Evolutionary conservation across 208 protist species (phyloP).

Genomic region (Leishmania martiniquensis): DNA sequence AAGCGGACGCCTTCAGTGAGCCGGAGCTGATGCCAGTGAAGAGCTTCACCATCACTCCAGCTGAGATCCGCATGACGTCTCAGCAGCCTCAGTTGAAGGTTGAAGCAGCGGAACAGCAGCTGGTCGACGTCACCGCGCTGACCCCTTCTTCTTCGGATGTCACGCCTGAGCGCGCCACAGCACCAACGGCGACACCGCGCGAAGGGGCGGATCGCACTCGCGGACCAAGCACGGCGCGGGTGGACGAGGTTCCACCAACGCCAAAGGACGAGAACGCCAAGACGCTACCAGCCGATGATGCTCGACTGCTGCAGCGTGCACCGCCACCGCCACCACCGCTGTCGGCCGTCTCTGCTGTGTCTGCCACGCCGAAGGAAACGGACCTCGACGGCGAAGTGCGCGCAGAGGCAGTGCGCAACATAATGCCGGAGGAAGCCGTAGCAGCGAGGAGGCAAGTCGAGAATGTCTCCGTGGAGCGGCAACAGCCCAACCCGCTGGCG

Average conservation of each 20-base stretch:
- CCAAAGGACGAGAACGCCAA: constrained; percentile 14
- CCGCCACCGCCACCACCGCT: constrained; percentile 31
- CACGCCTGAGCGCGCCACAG: constrained; percentile 23
- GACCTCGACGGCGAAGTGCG: not conserved
- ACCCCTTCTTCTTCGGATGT: constrained; percentile 5
- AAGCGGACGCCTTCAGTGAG: constrained; percentile 8
- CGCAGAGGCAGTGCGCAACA: not conserved
- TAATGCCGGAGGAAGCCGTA: not conserved
- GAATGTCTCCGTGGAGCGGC: constrained; percentile 6
- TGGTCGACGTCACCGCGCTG: not conserved
- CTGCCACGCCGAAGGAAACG: not conserved
- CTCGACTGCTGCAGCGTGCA: constrained; percentile 32
- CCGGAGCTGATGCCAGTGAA: not conserved
- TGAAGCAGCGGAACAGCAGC: not conserved
- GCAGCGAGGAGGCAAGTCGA: not conserved
- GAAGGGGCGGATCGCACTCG: constrained; percentile 17
- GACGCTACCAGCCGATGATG: constrained; percentile 28
- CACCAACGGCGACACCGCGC: constrained; percentile 8
- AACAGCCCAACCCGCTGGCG: constrained; percentile 6
- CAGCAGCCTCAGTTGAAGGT: not conserved
- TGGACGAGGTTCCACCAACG: constrained; percentile 41
- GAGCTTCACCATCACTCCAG: not conserved
- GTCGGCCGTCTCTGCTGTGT: not conserved
- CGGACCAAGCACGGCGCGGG: constrained; percentile 23
- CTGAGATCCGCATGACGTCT: not conserved